Evolutionary conservation across 371 early-diverging fungal genomes (phyloP), one percentile per base, ranked within the genome.

Genomic region (Lichtheimia corymbifera): DNA sequence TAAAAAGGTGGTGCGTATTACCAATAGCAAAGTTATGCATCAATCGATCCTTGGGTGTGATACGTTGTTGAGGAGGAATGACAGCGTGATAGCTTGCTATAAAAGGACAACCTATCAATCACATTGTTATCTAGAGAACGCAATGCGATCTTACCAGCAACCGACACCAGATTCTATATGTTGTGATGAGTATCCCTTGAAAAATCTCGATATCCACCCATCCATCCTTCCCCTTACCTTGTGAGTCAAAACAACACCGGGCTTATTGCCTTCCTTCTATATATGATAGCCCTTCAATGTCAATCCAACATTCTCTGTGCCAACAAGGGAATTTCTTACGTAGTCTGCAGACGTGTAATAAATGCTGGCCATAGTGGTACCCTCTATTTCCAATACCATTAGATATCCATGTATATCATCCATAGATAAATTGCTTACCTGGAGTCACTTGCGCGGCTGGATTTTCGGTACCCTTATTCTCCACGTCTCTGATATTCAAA

Each of bases 221-320:
- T 60, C 15, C 25, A 25, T 55, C 17, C 20, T 11, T 22, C 22
- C 9, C 62, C 44, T 54, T 69, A 76, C 81, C 71, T 72, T 77
- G 41, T 83, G 84, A 14, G 79, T 78, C 53, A 83, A 58, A 2
- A 80, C 68, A 53, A 73, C 70, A 45, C 82, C 84, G 40, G 61
- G 54, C 35, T 73, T 72, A 7, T 66, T 60, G 62, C 28, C 15
- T 30, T 44, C 58, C 5, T 30, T 4, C 51, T 50, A 58, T 17
- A 40, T 18, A 24, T 20, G 14, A 35, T 4, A 11, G 9, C 9
- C 35, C 35, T 11, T 0, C 11, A 35, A 35, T 11, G 35, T 35
- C 35, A 35, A 9, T 35, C 9, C 11, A 35, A 1, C 35, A 35
- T 35, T 35, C 35, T 35, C 35, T 35, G 5, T 35, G 11, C 9